These are phyloP conservation scores for Sugiyamaella castrensis DNA, from an alignment of 1,139 yeast genomes.

Conservation along the genomic window DNA sequence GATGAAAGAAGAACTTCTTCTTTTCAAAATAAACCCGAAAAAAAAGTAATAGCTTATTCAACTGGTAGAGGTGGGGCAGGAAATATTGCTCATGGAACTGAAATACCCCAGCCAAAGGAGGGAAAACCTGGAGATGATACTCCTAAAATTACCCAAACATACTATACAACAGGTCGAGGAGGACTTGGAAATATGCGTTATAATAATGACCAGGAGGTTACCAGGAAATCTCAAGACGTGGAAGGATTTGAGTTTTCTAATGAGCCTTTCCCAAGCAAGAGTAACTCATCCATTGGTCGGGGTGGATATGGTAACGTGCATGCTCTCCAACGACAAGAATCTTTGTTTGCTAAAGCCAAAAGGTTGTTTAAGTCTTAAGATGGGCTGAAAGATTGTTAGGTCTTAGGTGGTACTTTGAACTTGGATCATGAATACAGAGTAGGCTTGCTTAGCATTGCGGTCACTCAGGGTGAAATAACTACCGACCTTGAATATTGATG, in stretches of 20 bases:
- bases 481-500: too few relatives aligned
- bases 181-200: conserved; percentile 76
- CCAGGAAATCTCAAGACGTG: conserved; percentile 70
- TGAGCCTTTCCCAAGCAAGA: conserved; percentile 26
- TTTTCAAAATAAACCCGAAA: neutral
- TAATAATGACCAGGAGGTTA: conserved; percentile 58
- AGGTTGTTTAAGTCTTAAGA: conserved; percentile 21
- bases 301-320: conserved; percentile 42
- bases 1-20: conserved; percentile 8
- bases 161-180: conserved; percentile 74
- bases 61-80: conserved; percentile 86
- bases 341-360: conserved; percentile 23
- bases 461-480: too few relatives aligned
- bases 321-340: conserved; percentile 23
- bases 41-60: conserved; percentile 38
- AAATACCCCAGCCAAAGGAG: conserved; percentile 50
- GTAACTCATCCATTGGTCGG: conserved; percentile 37
- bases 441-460: too few relatives aligned
- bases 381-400: too few relatives aligned
- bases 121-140: conserved; percentile 51
- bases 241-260: conserved; percentile 40
- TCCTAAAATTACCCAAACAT: conserved; percentile 54
- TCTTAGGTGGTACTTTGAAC: too few relatives aligned
- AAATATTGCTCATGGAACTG: conserved; percentile 51
- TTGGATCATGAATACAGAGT: too few relatives aligned